Conservation (phyloP, 2,329 filamentous ascomycete species). For the Graphiopsis chlorocephala region DNA sequence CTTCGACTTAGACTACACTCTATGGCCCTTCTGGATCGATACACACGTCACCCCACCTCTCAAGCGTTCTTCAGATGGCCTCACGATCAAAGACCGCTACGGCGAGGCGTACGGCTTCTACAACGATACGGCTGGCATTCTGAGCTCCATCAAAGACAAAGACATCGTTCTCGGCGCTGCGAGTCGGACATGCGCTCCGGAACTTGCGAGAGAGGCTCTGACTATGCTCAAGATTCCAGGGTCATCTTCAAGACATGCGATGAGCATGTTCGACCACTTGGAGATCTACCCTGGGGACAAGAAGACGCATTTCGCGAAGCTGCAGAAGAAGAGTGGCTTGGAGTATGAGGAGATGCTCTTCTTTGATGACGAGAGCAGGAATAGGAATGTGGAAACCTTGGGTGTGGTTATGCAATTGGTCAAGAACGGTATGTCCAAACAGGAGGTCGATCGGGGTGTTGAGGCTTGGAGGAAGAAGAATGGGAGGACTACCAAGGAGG, state of each 20-base stretch:
- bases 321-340: conserved; percentile 69
- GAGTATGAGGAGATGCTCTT: conserved; percentile 85
- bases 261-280: conserved; percentile 56
- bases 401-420: conserved; percentile 85
- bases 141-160: conserved; percentile 58
- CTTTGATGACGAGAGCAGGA: conserved; percentile 91
- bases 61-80: conserved; percentile 46
- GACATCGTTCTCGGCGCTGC: conserved; percentile 67
- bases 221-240: conserved; percentile 65
- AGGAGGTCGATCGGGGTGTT: conserved; percentile 76
- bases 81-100: conserved; percentile 51
- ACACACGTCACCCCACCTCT: conserved; percentile 81
- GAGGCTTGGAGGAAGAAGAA: conserved; percentile 75
- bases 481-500: conserved; percentile 41
- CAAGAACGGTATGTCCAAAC: conserved; percentile 70
- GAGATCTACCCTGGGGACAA: conserved; percentile 74
- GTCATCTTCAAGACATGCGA: conserved; percentile 43
- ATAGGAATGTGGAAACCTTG: conserved; percentile 74
- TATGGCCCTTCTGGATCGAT: conserved; percentile 99
- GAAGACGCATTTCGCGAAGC: conserved; percentile 74
- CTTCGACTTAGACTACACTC: conserved; percentile 95
- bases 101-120: conserved; percentile 49
- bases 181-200: conserved; percentile 75
- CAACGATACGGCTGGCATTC: conserved; percentile 42
- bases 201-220: conserved; percentile 77